Base-by-base conservation (phyloP, 768 basidiomycete genomes). In the Auriscalpium vulgare region DNA sequence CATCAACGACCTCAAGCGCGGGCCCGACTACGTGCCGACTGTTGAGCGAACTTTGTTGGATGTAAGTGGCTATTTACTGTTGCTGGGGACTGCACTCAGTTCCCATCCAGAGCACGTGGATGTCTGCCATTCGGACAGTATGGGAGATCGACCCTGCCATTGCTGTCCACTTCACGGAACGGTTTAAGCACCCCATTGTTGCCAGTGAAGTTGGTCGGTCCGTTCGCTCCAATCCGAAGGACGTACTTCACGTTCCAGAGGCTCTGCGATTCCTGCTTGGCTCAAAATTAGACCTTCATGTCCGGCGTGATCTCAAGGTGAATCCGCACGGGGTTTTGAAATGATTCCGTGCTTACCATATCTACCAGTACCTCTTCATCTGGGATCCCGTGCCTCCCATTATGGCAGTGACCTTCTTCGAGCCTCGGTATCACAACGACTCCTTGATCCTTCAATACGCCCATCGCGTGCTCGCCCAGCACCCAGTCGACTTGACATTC, bases 401-500 rank as follows among this genome's bases (percentile, higher is more conserved):
- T 16, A 74, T 86, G 17, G 91, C 91, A 17, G 80, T 82, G 62
- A 85, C 87, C 0, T 88, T 88, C 66, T 97, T 97, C 68, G 91
- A 94, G 68, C 84, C 82, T 34, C 82, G 84, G 53, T 95, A 87
- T 69, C 79, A 84, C 59, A 90, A 82, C 63, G 86, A 98, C 65
- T 88, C 95, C 0, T 69, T 91, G 37, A 71, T 97, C 37, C 73
- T 98, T 19, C 97, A 99, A 84, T 98, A 97, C 67, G 95, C 95
- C 0, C 92, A 98, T 71, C 81, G 95, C 45, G 94, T 95, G 1
- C 73, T 99, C 45, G 93, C 93, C 67, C 90, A 95, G 67, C 94
- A 98, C 66, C 90, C 94, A 0, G 91, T 98, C 10, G 87, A 91
- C 13, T 67, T 97, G 51, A 95, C 95, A 0, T 99, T 99, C 79